Conservation (phyloP, 345 rosid genomes). For the Pelargonium nanum region DNA sequence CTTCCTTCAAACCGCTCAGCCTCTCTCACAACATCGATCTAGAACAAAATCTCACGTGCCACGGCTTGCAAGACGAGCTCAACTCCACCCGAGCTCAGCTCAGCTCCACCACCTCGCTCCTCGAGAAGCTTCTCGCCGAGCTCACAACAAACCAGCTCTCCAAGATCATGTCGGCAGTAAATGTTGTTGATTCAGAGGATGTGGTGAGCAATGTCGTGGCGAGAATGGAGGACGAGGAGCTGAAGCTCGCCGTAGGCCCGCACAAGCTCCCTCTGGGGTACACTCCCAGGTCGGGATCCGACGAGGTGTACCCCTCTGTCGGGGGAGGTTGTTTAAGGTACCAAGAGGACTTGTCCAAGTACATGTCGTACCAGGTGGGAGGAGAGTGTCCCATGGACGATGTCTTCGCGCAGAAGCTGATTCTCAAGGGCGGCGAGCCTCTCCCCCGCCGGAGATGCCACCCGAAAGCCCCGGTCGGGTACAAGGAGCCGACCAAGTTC, state of each 20-base stretch:
- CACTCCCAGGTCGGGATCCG: constrained; percentile 25
- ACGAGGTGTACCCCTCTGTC: constrained; percentile 22
- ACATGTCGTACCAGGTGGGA: constrained; percentile 33
- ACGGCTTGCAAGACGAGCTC: constrained; percentile 21
- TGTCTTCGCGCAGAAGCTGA: constrained; percentile 35
- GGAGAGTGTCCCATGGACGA: constrained; percentile 39
- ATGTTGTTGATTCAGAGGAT: background rate
- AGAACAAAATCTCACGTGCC: too few species aligned
- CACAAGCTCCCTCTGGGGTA: constrained; percentile 36
- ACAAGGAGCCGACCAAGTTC: constrained; percentile 24
- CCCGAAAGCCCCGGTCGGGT: constrained; percentile 22
- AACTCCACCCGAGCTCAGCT: constrained; percentile 25
- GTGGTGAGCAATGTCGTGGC: background rate
- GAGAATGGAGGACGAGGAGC: constrained; percentile 10
- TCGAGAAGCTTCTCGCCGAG: constrained; percentile 21
- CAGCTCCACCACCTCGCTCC: constrained; percentile 28
- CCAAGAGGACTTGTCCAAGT: constrained; percentile 31
- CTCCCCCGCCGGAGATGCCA: constrained; percentile 43
- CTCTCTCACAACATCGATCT: background rate
- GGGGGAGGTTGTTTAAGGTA: constrained; percentile 35
- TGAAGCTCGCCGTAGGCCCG: constrained; percentile 27
- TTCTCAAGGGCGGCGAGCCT: constrained; percentile 45
- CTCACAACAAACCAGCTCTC: background rate
- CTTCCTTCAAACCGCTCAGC: background rate
- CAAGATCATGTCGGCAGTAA: too few species aligned